Percentiles rank a stretch among this genome's conserved stretches.
Evolutionary conservation across 192 early-diverging fungal genomes (phyloP).

Genomic region (Coemansia sp.): DNA sequence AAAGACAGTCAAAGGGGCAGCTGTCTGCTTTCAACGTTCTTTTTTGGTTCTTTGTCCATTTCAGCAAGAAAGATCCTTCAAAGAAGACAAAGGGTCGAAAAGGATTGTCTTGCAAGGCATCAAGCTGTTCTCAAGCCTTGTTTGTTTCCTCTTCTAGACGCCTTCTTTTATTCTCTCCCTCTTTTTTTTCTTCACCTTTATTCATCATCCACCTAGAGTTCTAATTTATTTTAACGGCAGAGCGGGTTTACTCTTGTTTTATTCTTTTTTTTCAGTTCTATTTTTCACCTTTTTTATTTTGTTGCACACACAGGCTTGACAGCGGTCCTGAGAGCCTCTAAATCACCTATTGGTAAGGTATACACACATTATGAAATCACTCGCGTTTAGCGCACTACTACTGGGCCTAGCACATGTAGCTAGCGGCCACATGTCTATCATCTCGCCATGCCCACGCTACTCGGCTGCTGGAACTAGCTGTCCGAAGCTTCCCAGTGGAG

Average conservation of each 20-base stretch:
- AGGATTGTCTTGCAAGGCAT: background rate
- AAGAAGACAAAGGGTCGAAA: background rate
- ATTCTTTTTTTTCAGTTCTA: background rate
- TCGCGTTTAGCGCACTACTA: conserved; percentile 4
- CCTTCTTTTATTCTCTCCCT: background rate
- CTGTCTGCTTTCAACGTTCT: background rate
- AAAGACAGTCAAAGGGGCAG: background rate
- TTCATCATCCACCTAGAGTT: conserved; percentile 8
- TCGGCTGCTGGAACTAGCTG: conserved; percentile 14
- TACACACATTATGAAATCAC: conserved; percentile 5
- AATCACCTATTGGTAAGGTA: background rate
- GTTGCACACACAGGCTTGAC: background rate
- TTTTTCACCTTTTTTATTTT: conserved; percentile 3
- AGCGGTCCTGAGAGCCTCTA: background rate
- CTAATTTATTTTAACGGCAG: background rate
- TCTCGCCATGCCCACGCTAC: conserved; percentile 24
- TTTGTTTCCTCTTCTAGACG: background rate
- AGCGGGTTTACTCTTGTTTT: conserved; percentile 2
- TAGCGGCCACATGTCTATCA: conserved; percentile 14
- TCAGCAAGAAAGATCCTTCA: background rate
- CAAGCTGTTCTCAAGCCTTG: background rate
- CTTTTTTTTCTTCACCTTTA: conserved; percentile 5
- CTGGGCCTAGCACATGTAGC: conserved; percentile 5
- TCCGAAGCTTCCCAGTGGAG: conserved; percentile 16
- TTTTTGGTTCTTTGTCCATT: conserved; percentile 3